Base-by-base conservation (phyloP, 2,329 filamentous ascomycete genomes). In the Alternaria conjuncta region DNA sequence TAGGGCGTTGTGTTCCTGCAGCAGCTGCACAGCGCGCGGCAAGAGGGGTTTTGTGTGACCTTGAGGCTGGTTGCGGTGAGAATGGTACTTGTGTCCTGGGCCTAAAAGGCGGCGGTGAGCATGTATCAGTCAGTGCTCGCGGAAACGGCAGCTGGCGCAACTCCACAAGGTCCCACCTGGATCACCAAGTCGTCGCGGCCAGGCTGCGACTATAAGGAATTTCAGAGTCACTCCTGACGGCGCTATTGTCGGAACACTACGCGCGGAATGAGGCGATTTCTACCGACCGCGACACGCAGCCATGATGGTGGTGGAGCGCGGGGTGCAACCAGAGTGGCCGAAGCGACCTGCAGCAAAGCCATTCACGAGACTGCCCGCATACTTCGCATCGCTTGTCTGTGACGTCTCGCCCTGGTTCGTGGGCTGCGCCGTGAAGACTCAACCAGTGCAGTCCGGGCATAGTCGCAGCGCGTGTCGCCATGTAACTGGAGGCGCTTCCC, bases 351-450 rank as follows among this genome's bases (percentile, higher is more conserved):
- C 59, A 56, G 59, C 66, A 64, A 65, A 47, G 63, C 72, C 74
- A 76, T 70, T 74, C 65, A 68, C 65, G 64, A 65, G 58, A 36
- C 66, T 71, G 71, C 65, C 68, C 67, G 70, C 73, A 65, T 50
- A 60, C 50, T 50, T 54, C 68, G 55, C 70, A 67, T 74, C 64
- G 68, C 73, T 71, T 71, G 67, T 57, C 60, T 71, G 72, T 70
- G 73, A 75, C 76, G 67, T 68, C 66, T 61, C 60, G 71, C 66
- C 68, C 73, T 71, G 71, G 74, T 74, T 75, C 70, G 70, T 65
- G 56, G 60, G 73, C 68, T 55, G 70, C 64, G 54, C 36, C 63
- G 69, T 57, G 47, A 47, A 44, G 58, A 46, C 50, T 53, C 54
- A 64, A 63, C 67, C 74, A 70, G 68, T 61, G 63, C 74, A 69